Evolutionary conservation across 352 stramenopile species (phyloP).

Genomic region (Aphanomyces cochlioides): DNA sequence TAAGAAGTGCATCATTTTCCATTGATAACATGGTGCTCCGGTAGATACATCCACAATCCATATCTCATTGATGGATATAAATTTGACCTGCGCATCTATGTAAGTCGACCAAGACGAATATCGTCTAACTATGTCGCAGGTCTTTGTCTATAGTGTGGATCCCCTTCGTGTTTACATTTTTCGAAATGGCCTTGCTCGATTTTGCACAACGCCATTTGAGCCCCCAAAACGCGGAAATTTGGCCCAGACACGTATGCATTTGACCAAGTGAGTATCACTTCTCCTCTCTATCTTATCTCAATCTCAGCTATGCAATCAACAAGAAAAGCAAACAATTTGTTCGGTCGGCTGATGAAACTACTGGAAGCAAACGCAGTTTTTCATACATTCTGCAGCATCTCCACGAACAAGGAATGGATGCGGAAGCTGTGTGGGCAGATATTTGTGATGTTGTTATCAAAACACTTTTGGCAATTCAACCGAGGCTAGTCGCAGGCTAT

Average conservation of each 20-base stretch:
- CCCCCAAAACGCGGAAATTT: slow-evolving; percentile 42
- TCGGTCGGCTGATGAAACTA: slow-evolving; percentile 31
- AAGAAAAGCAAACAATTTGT: slow-evolving; percentile 45
- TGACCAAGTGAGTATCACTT: slow-evolving; percentile 39
- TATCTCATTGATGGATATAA: slow-evolving; percentile 91
- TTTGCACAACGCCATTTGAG: slow-evolving; percentile 58
- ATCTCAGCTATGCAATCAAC: slow-evolving; percentile 45
- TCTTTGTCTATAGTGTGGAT: slow-evolving; percentile 47
- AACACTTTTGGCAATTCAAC: slow-evolving; percentile 43
- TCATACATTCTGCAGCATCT: slow-evolving; percentile 39
- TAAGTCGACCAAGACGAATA: slow-evolving; percentile 49
- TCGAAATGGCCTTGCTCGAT: slow-evolving; percentile 77
- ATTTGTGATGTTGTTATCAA: slow-evolving; percentile 47
- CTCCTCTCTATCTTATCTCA: neutral
- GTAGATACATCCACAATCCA: slow-evolving; percentile 89
- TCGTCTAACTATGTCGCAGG: neutral
- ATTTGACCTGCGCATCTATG: slow-evolving; percentile 92
- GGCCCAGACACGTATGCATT: slow-evolving; percentile 45
- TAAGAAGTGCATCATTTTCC: neutral
- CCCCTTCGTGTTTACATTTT: slow-evolving; percentile 84
- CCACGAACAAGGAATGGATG: slow-evolving; percentile 29
- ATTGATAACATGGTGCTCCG: slow-evolving; percentile 19
- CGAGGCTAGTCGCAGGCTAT: slow-evolving; percentile 43
- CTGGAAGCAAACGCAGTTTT: slow-evolving; percentile 43
- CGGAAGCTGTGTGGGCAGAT: slow-evolving; percentile 39